These are phyloP conservation scores for Umbelopsis sp. DNA, from an alignment of 192 early-diverging fungal genomes.

Conservation along the genomic window DNA sequence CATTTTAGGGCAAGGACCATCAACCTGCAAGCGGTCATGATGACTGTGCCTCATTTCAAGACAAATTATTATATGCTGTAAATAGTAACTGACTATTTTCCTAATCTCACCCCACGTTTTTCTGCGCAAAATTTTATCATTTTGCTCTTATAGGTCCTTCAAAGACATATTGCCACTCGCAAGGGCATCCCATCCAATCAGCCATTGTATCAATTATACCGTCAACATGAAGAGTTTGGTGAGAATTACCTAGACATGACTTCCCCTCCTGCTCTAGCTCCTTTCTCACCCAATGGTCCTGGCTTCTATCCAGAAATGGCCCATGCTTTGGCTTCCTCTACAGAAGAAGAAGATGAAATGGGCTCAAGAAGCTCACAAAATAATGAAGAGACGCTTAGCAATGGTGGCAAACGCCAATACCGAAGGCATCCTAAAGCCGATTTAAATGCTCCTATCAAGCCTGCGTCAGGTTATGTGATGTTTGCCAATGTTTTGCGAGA, in stretches of 20 bases:
- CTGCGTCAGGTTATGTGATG: slow-evolving; percentile 43
- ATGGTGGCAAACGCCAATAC: slow-evolving; percentile 35
- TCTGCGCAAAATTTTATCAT: background rate
- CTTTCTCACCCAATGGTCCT: background rate
- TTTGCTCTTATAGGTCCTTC: slow-evolving; percentile 19
- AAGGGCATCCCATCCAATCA: slow-evolving; percentile 24
- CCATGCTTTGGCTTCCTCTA: background rate
- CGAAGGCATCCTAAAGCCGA: slow-evolving; percentile 44
- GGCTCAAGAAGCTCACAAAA: background rate
- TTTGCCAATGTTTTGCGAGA: slow-evolving; percentile 43
- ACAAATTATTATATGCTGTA: too few species aligned
- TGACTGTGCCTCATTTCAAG: too few species aligned
- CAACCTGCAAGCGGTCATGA: too few species aligned
- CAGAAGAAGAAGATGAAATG: slow-evolving; percentile 3
- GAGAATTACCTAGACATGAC: background rate
- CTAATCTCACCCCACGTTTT: background rate
- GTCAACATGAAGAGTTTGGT: slow-evolving; percentile 11
- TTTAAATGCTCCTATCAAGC: slow-evolving; percentile 43
- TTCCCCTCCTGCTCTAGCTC: background rate
- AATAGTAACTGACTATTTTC: background rate
- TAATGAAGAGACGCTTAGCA: background rate
- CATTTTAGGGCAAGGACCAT: background rate
- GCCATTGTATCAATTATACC: slow-evolving; percentile 19
- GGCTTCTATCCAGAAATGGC: background rate
- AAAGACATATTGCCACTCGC: slow-evolving; percentile 31